Conservation (phyloP, 2,329 filamentous ascomycete genomes). For the Aureobasidium pullulans region DNA sequence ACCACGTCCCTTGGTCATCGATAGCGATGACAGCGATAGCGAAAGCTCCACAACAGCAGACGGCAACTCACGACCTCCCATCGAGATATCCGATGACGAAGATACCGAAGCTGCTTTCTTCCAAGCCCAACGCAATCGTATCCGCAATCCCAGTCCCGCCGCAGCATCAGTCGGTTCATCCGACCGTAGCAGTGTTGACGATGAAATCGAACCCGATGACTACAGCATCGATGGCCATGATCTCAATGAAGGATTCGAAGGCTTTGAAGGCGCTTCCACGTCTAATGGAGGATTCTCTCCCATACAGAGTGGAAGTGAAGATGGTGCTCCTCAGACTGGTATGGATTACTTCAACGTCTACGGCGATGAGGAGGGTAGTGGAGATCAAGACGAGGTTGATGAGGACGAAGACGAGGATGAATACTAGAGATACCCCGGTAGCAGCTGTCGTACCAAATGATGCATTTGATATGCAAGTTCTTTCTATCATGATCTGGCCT, state of each 20-base stretch:
- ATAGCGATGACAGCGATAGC: background rate
- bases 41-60: background rate
- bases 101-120: too few species aligned
- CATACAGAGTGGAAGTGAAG: slow-evolving; percentile 6
- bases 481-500: too few species aligned
- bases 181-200: background rate
- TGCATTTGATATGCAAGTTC: too few species aligned
- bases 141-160: background rate
- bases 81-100: too few species aligned
- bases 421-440: background rate
- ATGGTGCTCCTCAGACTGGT: background rate
- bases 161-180: background rate
- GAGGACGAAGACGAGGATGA: background rate
- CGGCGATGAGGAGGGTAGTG: background rate
- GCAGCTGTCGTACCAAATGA: too few species aligned
- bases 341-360: slow-evolving; percentile 1
- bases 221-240: slow-evolving; percentile 9
- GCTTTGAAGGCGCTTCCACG: background rate
- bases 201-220: background rate
- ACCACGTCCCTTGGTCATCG: background rate
- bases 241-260: slow-evolving; percentile 5
- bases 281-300: slow-evolving; percentile 16
- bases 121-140: background rate
- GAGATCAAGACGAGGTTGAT: background rate
- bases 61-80: background rate